Evolutionary conservation across 169 alveolate species (phyloP).

Genomic region (Cystoisospora suis): DNA sequence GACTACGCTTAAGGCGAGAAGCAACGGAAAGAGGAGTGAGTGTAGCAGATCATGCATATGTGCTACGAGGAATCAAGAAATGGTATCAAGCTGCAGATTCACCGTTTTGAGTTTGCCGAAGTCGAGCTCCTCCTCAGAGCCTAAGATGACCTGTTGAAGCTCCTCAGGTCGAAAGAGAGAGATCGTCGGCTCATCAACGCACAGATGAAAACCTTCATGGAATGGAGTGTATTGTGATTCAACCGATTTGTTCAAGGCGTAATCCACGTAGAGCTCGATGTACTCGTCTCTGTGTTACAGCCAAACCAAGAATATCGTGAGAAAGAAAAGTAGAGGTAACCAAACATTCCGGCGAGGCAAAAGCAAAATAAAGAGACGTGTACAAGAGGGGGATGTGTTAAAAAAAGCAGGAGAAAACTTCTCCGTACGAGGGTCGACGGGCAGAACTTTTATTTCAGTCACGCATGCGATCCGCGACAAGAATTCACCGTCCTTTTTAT

Average conservation of each 20-base stretch:
- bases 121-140: constrained; percentile 79
- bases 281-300: constrained; percentile 72
- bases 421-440: no score
- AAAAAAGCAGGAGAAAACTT: neutral
- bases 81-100: no score
- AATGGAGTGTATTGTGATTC: constrained; percentile 78
- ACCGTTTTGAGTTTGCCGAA: constrained; percentile 76
- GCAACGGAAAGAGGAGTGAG: no score
- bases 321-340: neutral
- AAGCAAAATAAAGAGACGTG: neutral
- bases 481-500: no score
- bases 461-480: no score
- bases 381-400: neutral
- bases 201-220: constrained; percentile 84
- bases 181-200: constrained; percentile 67
- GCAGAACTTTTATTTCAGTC: no score
- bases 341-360: neutral
- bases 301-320: neutral
- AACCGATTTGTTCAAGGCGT: constrained; percentile 79
- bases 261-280: constrained; percentile 80
- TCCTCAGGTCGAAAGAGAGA: constrained; percentile 82
- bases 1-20: no score
- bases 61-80: no score
- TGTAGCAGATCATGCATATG: no score
- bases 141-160: constrained; percentile 84